Conservation (phyloP, 139 green algal genomes). For the Zygnema circumcarinatum region DNA sequence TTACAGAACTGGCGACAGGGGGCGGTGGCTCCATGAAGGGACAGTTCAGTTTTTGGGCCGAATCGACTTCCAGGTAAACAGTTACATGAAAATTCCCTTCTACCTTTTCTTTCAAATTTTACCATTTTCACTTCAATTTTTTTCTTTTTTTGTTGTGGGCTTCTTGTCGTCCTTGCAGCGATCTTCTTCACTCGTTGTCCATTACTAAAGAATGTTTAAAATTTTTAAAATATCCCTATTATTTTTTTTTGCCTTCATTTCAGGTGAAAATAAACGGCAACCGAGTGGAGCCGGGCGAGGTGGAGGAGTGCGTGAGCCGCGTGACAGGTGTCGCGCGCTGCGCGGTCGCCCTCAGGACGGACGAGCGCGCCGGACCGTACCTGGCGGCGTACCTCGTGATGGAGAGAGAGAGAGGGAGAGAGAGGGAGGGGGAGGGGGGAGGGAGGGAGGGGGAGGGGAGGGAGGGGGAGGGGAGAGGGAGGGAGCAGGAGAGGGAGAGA, state of each 20-base stretch:
- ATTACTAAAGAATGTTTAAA: not conserved
- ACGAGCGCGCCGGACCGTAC: not conserved
- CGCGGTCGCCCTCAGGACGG: not conserved
- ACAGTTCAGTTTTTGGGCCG: conserved; percentile 18
- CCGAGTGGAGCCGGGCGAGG: not conserved
- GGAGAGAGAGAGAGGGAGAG: too few species aligned
- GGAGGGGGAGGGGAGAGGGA: too few species aligned
- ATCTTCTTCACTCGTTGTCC: not conserved
- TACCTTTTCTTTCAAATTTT: not conserved
- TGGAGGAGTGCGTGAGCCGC: not conserved
- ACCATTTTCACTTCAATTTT: not conserved
- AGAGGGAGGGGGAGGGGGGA: not conserved
- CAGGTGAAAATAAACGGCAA: conserved; percentile 43
- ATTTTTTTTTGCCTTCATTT: not conserved
- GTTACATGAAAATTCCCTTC: not conserved
- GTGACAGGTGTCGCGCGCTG: not conserved
- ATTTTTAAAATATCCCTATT: not conserved
- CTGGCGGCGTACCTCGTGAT: conserved; percentile 26
- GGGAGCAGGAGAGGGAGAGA: not conserved
- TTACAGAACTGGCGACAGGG: conserved; percentile 26
- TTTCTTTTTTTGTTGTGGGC: not conserved
- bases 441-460: too few species aligned
- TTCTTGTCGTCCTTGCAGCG: not conserved
- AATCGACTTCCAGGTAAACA: conserved; percentile 38
- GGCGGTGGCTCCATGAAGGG: not conserved